Evolutionary conservation across 495 filamentous ascomycete species (phyloP), one percentile per base, ranked within the genome.

Genomic region (Stereocaulon alpinum): DNA sequence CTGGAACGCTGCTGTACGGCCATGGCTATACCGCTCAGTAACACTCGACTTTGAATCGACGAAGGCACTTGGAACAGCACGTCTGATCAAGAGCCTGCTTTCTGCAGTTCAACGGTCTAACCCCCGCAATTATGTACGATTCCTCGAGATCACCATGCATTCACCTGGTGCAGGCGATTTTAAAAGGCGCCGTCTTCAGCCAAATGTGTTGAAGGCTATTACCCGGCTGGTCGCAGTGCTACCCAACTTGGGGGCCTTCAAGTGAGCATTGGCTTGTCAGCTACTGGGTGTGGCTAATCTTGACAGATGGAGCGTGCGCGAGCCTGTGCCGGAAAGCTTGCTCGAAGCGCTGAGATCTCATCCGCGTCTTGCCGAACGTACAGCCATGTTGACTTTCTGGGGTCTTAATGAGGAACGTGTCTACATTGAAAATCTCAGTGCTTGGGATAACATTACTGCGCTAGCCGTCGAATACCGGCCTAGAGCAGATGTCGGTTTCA

Each of bases 11-110:
- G 51, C 52, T 9, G 27, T 41, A 15, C 30, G 11, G 29, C 45
- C 49, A 40, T 61, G 41, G 48, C 42, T 61, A 3, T 61, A 61
- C 37, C 27, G 56, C n/a, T 34, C 45, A 17, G n/a, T 51, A 14
- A 52, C 45, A 15, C 43, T 52, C 11, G 56, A 59, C 29, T 59
- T 59, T 24, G 56, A 18, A 9, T 3, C 17, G 7, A 40, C 18
- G 43, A 52, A 51, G 22, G 6, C 18, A 9, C 10, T 59, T 12
- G 22, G 27, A 20, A 40, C 56, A 12, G 45, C 45, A n/a, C 29
- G 27, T n/a, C 29, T 43, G 10, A 44, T 58, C 6, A 18, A 52
- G 4, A 52, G 15, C 11, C 29, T 52, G 27, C n/a, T 30, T 15
- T 9, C 29, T 0, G 49, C 17, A 6, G 18, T 18, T 18, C 17